Evolutionary conservation across 1,139 yeast genomes (phyloP).

Genomic region (Blastobotrys indianensis): DNA sequence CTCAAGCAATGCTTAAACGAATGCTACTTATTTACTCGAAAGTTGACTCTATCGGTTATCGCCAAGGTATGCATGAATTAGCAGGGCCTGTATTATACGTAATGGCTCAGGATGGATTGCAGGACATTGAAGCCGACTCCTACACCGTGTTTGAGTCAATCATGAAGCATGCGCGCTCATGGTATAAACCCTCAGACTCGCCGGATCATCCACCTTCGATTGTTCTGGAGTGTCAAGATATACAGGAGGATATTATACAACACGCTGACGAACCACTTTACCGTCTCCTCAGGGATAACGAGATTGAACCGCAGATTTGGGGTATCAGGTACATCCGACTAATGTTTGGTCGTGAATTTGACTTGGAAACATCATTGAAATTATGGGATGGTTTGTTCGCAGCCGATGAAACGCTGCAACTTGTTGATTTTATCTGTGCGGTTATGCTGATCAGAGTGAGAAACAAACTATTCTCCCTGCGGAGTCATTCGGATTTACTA

Average conservation of each 20-base stretch:
- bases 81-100: conserved; percentile 43
- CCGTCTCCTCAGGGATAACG: conserved; percentile 36
- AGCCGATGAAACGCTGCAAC: conserved; percentile 20
- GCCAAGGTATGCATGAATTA: conserved; percentile 61
- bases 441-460: conserved; percentile 32
- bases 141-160: conserved; percentile 30
- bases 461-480: conserved; percentile 21
- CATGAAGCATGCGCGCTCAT: conserved; percentile 30
- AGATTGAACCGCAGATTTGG: conserved; percentile 57
- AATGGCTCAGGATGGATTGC: conserved; percentile 18
- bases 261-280: conserved; percentile 36
- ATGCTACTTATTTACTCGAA: conserved; percentile 50
- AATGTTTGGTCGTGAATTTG: conserved; percentile 47
- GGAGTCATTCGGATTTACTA: conserved; percentile 30
- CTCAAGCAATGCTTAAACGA: conserved; percentile 38
- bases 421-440: conserved; percentile 34
- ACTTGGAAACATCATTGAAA: conserved; percentile 25
- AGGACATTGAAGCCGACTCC: conserved; percentile 14
- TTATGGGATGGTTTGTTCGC: conserved; percentile 39
- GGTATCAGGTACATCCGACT: conserved; percentile 51
- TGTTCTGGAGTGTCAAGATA: conserved; percentile 27
- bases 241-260: conserved; percentile 35
- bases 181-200: conserved; percentile 26
- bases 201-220: conserved; percentile 26
- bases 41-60: conserved; percentile 49